Conservation (phyloP, 2,329 filamentous ascomycete genomes). For the Ilyonectria robusta region DNA sequence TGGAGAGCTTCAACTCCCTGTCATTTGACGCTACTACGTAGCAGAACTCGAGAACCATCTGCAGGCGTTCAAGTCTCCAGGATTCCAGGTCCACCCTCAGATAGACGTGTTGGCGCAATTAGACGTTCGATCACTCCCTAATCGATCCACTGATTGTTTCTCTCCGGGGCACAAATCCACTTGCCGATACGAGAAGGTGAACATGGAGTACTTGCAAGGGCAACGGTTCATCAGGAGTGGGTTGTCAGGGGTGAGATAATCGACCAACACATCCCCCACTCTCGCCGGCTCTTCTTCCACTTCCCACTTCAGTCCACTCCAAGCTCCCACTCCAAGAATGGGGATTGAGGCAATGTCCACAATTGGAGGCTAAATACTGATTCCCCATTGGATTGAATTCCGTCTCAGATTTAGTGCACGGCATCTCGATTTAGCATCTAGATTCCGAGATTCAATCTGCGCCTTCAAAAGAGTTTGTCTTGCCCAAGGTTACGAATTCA, state of each 20-base stretch:
- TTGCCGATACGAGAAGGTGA: conserved; percentile 9
- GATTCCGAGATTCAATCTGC: conserved; percentile 8
- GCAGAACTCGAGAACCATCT: no score
- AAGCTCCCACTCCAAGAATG: conserved; percentile 17
- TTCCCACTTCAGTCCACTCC: conserved; percentile 12
- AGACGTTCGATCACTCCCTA: not conserved
- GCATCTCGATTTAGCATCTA: conserved; percentile 9
- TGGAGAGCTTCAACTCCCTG: no score
- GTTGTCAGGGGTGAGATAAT: conserved; percentile 8
- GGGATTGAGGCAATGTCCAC: conserved; percentile 6
- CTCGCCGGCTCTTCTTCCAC: conserved; percentile 11
- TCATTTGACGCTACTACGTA: no score
- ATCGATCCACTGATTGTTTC: not conserved
- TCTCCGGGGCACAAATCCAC: not conserved
- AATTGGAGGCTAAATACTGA: not conserved
- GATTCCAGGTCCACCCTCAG: not conserved
- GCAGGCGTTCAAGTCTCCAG: no score
- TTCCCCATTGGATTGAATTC: conserved; percentile 5
- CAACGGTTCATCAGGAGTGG: conserved; percentile 10
- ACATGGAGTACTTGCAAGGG: not conserved
- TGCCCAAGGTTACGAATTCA: not conserved
- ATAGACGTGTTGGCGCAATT: no score
- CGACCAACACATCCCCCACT: conserved; percentile 18
- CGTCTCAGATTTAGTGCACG: not conserved
- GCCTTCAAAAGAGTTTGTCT: conserved; percentile 23